A percentile compares a stretch with the other conserved stretches of the same genome.
Evolutionary conservation across 768 basidiomycete genomes (phyloP).

Genomic region (Amanita phalloides): DNA sequence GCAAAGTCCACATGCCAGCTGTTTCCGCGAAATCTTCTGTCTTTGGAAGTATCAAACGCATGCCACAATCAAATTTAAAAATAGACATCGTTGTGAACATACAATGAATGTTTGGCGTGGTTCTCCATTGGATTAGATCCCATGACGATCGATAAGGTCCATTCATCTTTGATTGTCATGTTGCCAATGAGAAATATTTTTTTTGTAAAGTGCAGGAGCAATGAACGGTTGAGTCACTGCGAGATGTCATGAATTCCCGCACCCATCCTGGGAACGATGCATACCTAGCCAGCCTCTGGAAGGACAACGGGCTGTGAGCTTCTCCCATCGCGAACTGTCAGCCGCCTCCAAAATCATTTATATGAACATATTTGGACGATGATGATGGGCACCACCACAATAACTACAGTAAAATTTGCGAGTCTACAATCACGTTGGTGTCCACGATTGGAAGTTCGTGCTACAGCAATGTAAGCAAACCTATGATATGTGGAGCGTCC

Average conservation of each 20-base stretch:
- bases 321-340: slow-evolving; percentile 47
- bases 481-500: too few relatives aligned
- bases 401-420: slow-evolving; percentile 26
- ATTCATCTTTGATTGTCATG: slow-evolving; percentile 54
- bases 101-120: slow-evolving; percentile 81
- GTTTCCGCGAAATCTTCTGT: slow-evolving; percentile 28
- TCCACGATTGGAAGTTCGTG: not conserved
- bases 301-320: slow-evolving; percentile 19
- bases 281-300: slow-evolving; percentile 36
- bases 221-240: slow-evolving; percentile 73
- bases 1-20: slow-evolving; percentile 15
- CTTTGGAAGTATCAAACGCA: slow-evolving; percentile 10
- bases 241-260: not conserved
- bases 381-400: slow-evolving; percentile 29
- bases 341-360: slow-evolving; percentile 50
- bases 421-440: slow-evolving; percentile 11
- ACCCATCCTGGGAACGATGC: not conserved
- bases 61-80: not conserved
- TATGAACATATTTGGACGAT: slow-evolving; percentile 2
- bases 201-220: slow-evolving; percentile 54
- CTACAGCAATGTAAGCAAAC: not conserved
- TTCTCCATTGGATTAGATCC: slow-evolving; percentile 62
- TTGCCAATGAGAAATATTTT: slow-evolving; percentile 36
- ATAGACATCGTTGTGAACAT: slow-evolving; percentile 15
- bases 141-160: slow-evolving; percentile 63